Evolutionary conservation across 2,329 filamentous ascomycete genomes (phyloP).

Genomic region (Tympanopsis confertula): DNA sequence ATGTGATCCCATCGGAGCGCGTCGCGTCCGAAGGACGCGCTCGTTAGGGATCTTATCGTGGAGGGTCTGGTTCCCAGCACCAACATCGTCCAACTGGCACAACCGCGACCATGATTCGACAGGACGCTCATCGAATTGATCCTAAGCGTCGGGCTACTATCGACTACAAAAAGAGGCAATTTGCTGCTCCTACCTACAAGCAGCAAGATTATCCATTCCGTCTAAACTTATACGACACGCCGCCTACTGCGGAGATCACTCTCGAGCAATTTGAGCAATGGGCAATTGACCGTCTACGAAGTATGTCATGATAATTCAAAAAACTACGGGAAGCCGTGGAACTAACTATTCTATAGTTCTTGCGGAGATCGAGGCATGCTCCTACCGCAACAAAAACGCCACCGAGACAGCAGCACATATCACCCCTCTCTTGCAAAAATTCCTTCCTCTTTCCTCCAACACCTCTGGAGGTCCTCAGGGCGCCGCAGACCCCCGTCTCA

Average conservation of each 20-base stretch:
- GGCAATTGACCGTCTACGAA: constrained; percentile 80
- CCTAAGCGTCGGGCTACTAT: constrained; percentile 20
- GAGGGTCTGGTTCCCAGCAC: too few species aligned
- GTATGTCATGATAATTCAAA: not conserved
- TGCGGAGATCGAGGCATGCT: constrained; percentile 83
- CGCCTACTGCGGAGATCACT: constrained; percentile 86
- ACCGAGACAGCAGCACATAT: constrained; percentile 76
- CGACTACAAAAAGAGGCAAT: constrained; percentile 78
- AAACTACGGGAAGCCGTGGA: too few species aligned
- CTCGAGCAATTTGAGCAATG: constrained; percentile 98
- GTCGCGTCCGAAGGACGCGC: too few species aligned
- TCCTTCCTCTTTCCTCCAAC: constrained; percentile 69
- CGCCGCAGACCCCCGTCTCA: constrained; percentile 33
- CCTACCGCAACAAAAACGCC: constrained; percentile 80
- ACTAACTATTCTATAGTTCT: constrained; percentile 53
- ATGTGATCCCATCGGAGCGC: too few species aligned
- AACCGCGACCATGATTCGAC: constrained; percentile 32
- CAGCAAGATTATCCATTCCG: constrained; percentile 71
- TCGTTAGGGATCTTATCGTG: too few species aligned
- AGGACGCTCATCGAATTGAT: constrained; percentile 27
- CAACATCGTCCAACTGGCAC: too few species aligned
- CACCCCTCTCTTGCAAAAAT: constrained; percentile 76
- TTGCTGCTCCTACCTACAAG: constrained; percentile 65
- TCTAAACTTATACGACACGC: constrained; percentile 81
- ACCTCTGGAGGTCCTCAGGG: constrained; percentile 39